Conservation (phyloP, 371 early-diverging fungal species). For the Catenaria anguillulae region DNA sequence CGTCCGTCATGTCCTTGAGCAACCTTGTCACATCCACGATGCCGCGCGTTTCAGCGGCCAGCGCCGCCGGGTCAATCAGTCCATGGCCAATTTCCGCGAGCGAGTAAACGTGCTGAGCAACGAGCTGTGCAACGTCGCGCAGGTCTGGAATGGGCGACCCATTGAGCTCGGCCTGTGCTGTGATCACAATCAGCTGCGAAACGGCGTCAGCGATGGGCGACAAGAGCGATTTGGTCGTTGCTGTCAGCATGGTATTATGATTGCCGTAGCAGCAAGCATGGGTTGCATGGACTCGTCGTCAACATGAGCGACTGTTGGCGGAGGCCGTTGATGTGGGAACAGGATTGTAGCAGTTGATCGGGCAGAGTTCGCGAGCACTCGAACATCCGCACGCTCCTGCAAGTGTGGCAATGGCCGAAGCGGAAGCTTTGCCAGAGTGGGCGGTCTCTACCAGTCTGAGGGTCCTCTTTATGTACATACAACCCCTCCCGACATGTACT, state of each 20-base stretch:
- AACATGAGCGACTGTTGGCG: no score
- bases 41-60: conserved; percentile 12
- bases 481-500: no score
- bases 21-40: conserved; percentile 11
- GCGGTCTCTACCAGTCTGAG: no score
- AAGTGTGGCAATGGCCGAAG: no score
- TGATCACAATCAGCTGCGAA: conserved; percentile 21
- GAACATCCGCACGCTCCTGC: no score
- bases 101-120: conserved; percentile 24
- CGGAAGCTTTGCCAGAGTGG: no score
- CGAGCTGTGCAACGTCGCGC: conserved; percentile 16
- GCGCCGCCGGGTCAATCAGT: conserved; percentile 10
- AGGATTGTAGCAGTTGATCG: no score
- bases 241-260: conserved; percentile 24
- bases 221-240: conserved; percentile 26
- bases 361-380: no score
- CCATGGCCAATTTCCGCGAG: conserved; percentile 19
- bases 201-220: conserved; percentile 34
- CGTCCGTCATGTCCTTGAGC: conserved; percentile 24
- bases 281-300: conserved; percentile 1
- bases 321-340: no score
- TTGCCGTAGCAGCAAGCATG: no score
- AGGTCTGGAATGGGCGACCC: conserved; percentile 26
- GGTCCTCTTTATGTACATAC: no score
- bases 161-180: conserved; percentile 26